phyloP scores from a whole-genome alignment of 2,329 filamentous ascomycete species.

The Ophiocordyceps sinensis region DNA sequence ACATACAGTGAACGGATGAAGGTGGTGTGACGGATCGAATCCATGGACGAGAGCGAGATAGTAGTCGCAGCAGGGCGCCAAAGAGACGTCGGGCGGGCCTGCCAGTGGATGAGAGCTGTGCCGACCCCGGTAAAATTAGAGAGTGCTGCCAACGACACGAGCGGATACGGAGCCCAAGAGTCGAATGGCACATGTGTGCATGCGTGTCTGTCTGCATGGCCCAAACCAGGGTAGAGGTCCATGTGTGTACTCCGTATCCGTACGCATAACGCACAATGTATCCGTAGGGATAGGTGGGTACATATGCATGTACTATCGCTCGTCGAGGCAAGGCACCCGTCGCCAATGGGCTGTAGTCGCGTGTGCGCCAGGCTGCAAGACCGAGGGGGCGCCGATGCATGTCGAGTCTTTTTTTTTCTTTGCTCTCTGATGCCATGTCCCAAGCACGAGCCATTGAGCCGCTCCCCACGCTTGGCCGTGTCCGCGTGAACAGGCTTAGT shows the following conservation, averaged over 20 bases:
- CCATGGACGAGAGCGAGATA: conserved; percentile 11
- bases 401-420: background rate
- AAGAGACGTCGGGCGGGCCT: conserved; percentile 20
- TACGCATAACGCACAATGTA: too few relatives aligned
- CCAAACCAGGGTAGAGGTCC: background rate
- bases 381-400: background rate
- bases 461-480: background rate
- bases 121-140: conserved; percentile 30
- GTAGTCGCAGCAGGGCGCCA: conserved; percentile 30
- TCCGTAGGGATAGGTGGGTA: too few relatives aligned
- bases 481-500: background rate
- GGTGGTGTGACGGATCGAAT: conserved; percentile 19
- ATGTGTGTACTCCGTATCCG: too few relatives aligned
- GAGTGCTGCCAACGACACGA: conserved; percentile 4
- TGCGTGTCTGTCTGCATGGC: conserved; percentile 1
- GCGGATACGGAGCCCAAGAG: conserved; percentile 2
- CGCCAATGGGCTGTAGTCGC: conserved; percentile 2
- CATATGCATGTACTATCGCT: too few relatives aligned
- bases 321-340: conserved; percentile 1
- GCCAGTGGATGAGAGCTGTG: conserved; percentile 25
- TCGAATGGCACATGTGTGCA: background rate
- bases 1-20: background rate
- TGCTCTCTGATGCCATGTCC: background rate
- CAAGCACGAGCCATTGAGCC: background rate
- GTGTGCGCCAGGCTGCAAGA: conserved; percentile 1